Base-by-base conservation (phyloP, 805 yeast genomes). In the Ogataea corticis region DNA sequence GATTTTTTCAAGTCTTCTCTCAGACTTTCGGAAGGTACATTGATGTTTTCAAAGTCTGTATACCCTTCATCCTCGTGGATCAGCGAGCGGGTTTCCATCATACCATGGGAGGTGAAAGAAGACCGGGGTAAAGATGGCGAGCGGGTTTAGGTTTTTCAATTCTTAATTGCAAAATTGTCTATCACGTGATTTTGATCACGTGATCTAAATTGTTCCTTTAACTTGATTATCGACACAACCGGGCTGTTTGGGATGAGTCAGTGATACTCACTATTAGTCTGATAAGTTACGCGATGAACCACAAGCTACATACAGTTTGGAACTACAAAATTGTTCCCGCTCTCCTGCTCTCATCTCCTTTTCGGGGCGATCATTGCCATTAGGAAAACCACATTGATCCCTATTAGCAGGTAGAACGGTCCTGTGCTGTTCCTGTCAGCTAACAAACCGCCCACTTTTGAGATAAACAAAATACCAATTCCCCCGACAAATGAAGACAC, bases 401-500 rank as follows among this genome's bases (percentile, higher is more conserved):
- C 13, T 0, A 77, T 79, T 48, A 82, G 64, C 7, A 82, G 60
- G 17, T 78, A 57, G 54, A 85, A 84, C 3, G 90, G 87, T 0
- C 79, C 77, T 31, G 77, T 75, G 18, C 73, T 63, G 78, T 82
- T 79, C 30, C 51, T 41, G 57, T 83, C 88, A 18, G 84, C 77
- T 51, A 79, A 66, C 13, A 65, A 56, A 3, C 90, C 90, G 5
- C 90, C 91, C 9, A 82, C 29, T 55, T 77, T 79, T 29, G 82
- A 75, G 23, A 83, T 65, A 1, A 81, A 42, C 45, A 85, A 64
- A 21, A 84, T 82, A 2, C 92, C 92, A 7, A 81, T 41, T 1
- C 87, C 87, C 14, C 89, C 90, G 51, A 75, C 68, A 44, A 85
- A 73, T n/a, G 84, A 76, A 58, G 80, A 82, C 11, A 82, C 77